Base-by-base conservation (phyloP, 2,329 filamentous ascomycete genomes). In the Aureobasidium sp. region DNA sequence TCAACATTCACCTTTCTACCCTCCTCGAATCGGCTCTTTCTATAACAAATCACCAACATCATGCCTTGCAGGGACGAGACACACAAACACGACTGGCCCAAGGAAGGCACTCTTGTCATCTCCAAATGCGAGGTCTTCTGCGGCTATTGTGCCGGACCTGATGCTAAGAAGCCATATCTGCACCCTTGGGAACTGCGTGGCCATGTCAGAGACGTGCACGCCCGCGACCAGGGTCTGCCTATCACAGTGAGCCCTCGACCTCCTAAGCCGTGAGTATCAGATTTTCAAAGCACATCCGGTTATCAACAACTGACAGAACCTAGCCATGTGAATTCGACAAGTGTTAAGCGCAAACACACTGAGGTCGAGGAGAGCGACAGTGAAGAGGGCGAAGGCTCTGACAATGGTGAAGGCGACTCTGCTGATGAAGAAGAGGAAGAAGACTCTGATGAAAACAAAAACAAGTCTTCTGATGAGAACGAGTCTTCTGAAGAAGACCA, bases 71-170 rank as follows among this genome's bases (percentile, higher is more conserved):
- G 39, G 20, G 41, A 45, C n/a, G 29, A 45, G 15, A 45, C 25
- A 3, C 53, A 57, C 41, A 20, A 57, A n/a, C 53, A 57, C 42
- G 9, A 34, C 3, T 57, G 53, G 53, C 53, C 41, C 3, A 22
- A 34, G 11, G 36, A 25, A 34, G 53, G 53, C 36, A 34, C 5
- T 8, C 53, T 57, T 3, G n/a, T 14, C 9, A 44, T 57, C 41
- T 36, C 11, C 27, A 57, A 15, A 34, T 57, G 53, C 29, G 53
- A 57, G 29, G 34, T 44, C 53, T 57, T 57, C 29, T 57, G 53
- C 29, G 53, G 53, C 1, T 57, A 36, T 20, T 57, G 53, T 57
- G 20, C 17, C 2, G 53, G 53, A 34, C 39, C 44, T 17, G 53
- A 44, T 29, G 53, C 53, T 7, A 45, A 45, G 11, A n/a, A 31